Evolutionary conservation across 2,329 filamentous ascomycete species (phyloP).

Genomic region (Alternaria sp.): DNA sequence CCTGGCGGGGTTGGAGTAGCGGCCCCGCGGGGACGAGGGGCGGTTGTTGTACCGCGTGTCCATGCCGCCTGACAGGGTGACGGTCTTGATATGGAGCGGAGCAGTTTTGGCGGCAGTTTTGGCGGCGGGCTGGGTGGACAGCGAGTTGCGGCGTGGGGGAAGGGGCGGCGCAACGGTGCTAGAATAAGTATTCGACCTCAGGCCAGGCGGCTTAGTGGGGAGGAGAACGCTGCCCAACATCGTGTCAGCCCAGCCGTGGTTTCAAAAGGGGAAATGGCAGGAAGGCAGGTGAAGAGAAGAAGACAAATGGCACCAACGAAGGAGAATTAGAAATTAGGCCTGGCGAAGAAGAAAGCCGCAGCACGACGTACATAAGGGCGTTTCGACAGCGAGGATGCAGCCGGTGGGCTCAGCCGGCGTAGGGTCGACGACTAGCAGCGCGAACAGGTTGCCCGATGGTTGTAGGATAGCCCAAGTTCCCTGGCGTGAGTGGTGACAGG

Average conservation of each 20-base stretch:
- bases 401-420: slow-evolving; percentile 7
- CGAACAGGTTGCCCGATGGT: slow-evolving; percentile 26
- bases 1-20: slow-evolving; percentile 40
- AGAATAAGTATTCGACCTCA: slow-evolving; percentile 30
- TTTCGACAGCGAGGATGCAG: slow-evolving; percentile 10
- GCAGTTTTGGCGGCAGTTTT: slow-evolving; percentile 27
- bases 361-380: slow-evolving; percentile 44
- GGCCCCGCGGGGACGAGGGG: slow-evolving; percentile 43
- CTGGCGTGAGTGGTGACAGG: slow-evolving; percentile 23
- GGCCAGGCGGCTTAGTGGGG: slow-evolving; percentile 27
- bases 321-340: slow-evolving; percentile 25
- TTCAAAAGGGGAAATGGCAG: neutral
- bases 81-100: slow-evolving; percentile 29
- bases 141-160: slow-evolving; percentile 34
- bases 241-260: slow-evolving; percentile 31
- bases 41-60: slow-evolving; percentile 46
- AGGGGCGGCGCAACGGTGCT: slow-evolving; percentile 26
- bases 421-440: slow-evolving; percentile 15
- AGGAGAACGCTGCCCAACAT: slow-evolving; percentile 45
- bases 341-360: slow-evolving; percentile 34
- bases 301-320: slow-evolving; percentile 18
- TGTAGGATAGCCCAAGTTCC: slow-evolving; percentile 24
- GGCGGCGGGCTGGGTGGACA: slow-evolving; percentile 28
- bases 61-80: slow-evolving; percentile 36
- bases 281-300: neutral